Evolutionary conservation across 805 yeast genomes (phyloP).

Genomic region (Saturnispora ahearnii): DNA sequence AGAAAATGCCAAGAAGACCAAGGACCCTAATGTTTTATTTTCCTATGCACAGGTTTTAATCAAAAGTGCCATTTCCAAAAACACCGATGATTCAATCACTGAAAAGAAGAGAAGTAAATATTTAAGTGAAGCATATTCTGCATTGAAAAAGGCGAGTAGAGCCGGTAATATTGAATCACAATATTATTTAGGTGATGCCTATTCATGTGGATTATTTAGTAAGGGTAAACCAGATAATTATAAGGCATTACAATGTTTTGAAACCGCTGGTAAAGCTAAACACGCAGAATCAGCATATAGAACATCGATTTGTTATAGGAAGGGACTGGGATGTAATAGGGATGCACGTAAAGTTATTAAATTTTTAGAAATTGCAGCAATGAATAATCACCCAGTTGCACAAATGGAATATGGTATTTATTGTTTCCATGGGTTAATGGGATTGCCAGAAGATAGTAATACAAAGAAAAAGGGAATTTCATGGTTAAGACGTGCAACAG

Average conservation of each 20-base stretch:
- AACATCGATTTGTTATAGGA: conserved; percentile 85
- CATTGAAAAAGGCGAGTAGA: conserved; percentile 31
- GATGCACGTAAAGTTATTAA: conserved; percentile 83
- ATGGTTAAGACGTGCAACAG: conserved; percentile 85
- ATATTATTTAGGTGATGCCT: conserved; percentile 84
- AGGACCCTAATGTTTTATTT: conserved; percentile 79
- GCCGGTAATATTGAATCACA: conserved; percentile 69
- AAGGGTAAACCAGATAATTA: conserved; percentile 63
- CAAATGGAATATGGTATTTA: conserved; percentile 89
- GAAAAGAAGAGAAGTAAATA: conserved; percentile 41
- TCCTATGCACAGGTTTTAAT: conserved; percentile 79
- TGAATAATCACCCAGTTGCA: conserved; percentile 92
- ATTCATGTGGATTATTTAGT: conserved; percentile 65
- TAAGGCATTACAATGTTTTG: conserved; percentile 70
- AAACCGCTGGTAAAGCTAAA: conserved; percentile 86
- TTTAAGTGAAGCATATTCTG: conserved; percentile 66
- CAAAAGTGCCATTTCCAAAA: conserved; percentile 24
- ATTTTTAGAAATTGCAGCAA: conserved; percentile 76
- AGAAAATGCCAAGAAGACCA: conserved; percentile 72
- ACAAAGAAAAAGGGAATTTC: conserved; percentile 82
- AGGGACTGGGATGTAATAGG: conserved; percentile 85
- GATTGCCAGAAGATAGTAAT: conserved; percentile 54
- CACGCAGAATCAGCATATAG: conserved; percentile 89
- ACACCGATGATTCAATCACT: conserved; percentile 11
- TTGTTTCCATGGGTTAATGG: conserved; percentile 78